phyloP scores from a whole-genome alignment of 1,284 basidiomycete species.

The Mycena sp. region DNA sequence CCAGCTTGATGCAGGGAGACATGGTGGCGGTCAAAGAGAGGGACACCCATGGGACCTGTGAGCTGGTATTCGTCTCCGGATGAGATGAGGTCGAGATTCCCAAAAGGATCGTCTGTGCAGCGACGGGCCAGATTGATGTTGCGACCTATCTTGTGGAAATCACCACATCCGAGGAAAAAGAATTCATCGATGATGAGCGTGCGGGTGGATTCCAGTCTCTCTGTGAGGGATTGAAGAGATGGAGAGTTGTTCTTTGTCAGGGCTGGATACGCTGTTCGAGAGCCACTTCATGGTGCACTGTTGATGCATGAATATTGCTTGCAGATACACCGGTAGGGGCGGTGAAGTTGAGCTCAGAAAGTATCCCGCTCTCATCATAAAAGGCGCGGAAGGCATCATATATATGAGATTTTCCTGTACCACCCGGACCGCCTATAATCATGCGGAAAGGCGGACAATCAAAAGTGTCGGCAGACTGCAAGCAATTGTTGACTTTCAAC shows the following conservation, averaged over 20 bases:
- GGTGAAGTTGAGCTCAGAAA: slow-evolving; percentile 13
- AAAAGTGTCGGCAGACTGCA: neutral
- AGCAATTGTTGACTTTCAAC: slow-evolving; percentile 17
- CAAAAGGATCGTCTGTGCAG: slow-evolving; percentile 20
- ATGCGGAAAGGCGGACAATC: slow-evolving; percentile 10
- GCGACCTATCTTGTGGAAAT: slow-evolving; percentile 14
- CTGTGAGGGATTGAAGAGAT: neutral
- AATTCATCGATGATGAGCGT: slow-evolving; percentile 25
- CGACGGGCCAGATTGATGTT: slow-evolving; percentile 17
- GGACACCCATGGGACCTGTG: slow-evolving; percentile 1
- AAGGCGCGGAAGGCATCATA: slow-evolving; percentile 20
- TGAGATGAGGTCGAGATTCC: slow-evolving; percentile 16
- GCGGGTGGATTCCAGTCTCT: neutral
- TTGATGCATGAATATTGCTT: slow-evolving; percentile 21
- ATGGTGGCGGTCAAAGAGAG: slow-evolving; percentile 14
- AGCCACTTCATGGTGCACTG: slow-evolving; percentile 8
- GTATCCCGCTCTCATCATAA: slow-evolving; percentile 2
- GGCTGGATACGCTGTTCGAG: neutral
- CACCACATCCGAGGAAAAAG: slow-evolving; percentile 19
- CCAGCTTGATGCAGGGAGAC: neutral
- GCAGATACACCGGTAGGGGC: slow-evolving; percentile 29
- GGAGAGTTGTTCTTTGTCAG: slow-evolving; percentile 4
- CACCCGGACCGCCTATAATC: slow-evolving; percentile 23
- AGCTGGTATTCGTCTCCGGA: slow-evolving; percentile 28
- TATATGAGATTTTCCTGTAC: slow-evolving; percentile 24